Evolutionary conservation across 805 yeast genomes (phyloP).

Genomic region (Limtongozyma cylindracea): DNA sequence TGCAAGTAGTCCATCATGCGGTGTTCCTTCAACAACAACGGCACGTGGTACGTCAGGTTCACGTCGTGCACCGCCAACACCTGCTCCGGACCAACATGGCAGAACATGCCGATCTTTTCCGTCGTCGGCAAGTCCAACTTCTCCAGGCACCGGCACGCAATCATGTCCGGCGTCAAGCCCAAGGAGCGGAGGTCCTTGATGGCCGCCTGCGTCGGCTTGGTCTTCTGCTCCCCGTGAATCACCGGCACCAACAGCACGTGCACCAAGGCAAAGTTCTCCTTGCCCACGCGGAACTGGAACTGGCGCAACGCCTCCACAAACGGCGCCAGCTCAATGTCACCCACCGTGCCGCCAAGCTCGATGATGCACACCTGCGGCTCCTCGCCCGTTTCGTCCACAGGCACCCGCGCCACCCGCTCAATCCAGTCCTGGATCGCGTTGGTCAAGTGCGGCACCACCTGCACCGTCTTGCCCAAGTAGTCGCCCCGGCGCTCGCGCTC

Average conservation of each 20-base stretch:
- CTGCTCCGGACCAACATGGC: slow-evolving; percentile 97
- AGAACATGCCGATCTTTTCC: slow-evolving; percentile 94
- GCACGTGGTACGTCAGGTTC: slow-evolving; percentile 93
- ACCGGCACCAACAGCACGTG: slow-evolving; percentile 96
- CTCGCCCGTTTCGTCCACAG: slow-evolving; percentile 73
- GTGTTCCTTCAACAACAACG: slow-evolving; percentile 73
- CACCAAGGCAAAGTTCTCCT: slow-evolving; percentile 79
- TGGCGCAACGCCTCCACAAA: slow-evolving; percentile 97
- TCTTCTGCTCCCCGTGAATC: slow-evolving; percentile 95
- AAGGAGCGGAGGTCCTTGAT: slow-evolving; percentile 86
- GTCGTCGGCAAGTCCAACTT: slow-evolving; percentile 64
- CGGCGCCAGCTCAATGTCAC: slow-evolving; percentile 97
- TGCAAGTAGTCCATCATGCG: slow-evolving; percentile 50
- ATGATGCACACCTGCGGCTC: slow-evolving; percentile 93
- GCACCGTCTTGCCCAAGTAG: slow-evolving; percentile 97
- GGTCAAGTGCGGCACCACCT: slow-evolving; percentile 95
- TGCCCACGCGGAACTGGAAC: slow-evolving; percentile 92
- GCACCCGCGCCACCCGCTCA: slow-evolving; percentile 72
- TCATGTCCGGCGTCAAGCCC: slow-evolving; percentile 89
- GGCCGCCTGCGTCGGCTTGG: slow-evolving; percentile 99
- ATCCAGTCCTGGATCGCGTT: slow-evolving; percentile 98
- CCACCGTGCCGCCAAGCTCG: slow-evolving; percentile 98
- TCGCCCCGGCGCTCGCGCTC: slow-evolving; percentile 92
- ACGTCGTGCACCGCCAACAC: slow-evolving; percentile 94
- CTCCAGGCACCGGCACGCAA: slow-evolving; percentile 91